Evolutionary conservation across 805 yeast genomes (phyloP).

Genomic region (Kazachstania africana): DNA sequence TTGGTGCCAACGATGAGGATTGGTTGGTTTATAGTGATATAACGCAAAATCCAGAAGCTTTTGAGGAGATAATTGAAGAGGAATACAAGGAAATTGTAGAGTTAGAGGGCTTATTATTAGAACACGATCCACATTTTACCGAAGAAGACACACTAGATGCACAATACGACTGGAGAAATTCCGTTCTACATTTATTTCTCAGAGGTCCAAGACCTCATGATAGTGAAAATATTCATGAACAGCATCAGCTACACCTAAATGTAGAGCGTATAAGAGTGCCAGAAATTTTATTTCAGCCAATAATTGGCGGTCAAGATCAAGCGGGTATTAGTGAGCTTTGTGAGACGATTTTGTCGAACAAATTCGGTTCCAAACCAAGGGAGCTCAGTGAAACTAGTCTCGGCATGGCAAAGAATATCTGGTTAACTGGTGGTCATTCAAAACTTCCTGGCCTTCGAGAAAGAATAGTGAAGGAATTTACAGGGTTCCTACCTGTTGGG

Average conservation of each 20-base stretch:
- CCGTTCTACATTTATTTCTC: constrained; percentile 67
- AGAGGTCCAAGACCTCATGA: constrained; percentile 87
- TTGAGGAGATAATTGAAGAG: constrained; percentile 67
- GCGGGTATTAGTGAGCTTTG: constrained; percentile 81
- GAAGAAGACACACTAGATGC: constrained; percentile 76
- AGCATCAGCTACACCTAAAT: constrained; percentile 83
- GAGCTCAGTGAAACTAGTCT: constrained; percentile 25
- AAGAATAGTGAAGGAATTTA: constrained; percentile 61
- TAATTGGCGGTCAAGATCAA: constrained; percentile 90
- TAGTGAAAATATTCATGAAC: constrained; percentile 70
- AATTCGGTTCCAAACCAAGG: constrained; percentile 46
- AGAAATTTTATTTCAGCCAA: constrained; percentile 84
- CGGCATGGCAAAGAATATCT: constrained; percentile 42
- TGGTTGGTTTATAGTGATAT: constrained; percentile 88
- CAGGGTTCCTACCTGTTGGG: constrained; percentile 57
- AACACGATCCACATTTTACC: constrained; percentile 75
- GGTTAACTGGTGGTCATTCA: constrained; percentile 81
- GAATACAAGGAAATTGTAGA: constrained; percentile 48
- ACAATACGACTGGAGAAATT: constrained; percentile 75
- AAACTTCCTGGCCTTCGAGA: constrained; percentile 50
- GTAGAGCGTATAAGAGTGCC: constrained; percentile 88
- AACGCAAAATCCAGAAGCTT: constrained; percentile 49
- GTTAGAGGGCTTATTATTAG: constrained; percentile 65
- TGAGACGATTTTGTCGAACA: constrained; percentile 49
- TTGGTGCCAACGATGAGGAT: constrained; percentile 92